phyloP scores from a whole-genome alignment of 140 eudicot species.

The Oenanthe javanica region DNA sequence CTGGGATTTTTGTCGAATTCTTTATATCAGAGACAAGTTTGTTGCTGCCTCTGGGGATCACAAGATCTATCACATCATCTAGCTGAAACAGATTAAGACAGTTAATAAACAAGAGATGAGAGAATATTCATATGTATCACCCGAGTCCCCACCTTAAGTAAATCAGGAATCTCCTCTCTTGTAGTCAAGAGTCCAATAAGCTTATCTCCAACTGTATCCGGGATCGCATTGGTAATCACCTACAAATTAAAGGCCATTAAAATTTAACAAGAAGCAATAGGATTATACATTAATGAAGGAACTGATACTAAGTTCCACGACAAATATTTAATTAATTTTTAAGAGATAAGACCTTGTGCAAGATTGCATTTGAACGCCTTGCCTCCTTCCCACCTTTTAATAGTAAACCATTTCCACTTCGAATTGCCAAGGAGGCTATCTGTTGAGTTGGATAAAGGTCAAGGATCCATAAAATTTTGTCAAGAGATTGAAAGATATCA shows the following conservation, averaged over 20 bases:
- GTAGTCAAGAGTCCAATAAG: conserved; percentile 77
- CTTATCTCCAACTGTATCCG: conserved; percentile 61
- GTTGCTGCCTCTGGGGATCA: conserved; percentile 97
- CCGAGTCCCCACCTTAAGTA: conserved; percentile 58
- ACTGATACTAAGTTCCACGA: conserved; percentile 7
- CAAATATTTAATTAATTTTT: background rate
- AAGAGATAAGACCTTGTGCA: conserved; percentile 61
- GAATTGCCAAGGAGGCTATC: conserved; percentile 93
- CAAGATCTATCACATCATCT: conserved; percentile 95
- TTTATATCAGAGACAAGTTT: conserved; percentile 82
- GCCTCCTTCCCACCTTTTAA: conserved; percentile 98
- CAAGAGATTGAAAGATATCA: background rate
- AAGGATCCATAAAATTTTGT: background rate
- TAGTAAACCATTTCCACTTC: conserved; percentile 84
- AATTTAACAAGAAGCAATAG: background rate
- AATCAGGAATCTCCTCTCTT: conserved; percentile 80
- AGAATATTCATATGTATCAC: background rate
- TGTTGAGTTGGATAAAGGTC: conserved; percentile 23
- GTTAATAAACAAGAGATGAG: background rate
- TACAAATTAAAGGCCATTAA: conserved; percentile 17
- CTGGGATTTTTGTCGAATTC: conserved; percentile 81
- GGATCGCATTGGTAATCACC: conserved; percentile 73
- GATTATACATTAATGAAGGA: background rate
- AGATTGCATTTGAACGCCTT: conserved; percentile 65
- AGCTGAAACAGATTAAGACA: conserved; percentile 39